These are phyloP conservation scores for Candida maesae DNA, from an alignment of 805 yeast species.

Conservation along the genomic window DNA sequence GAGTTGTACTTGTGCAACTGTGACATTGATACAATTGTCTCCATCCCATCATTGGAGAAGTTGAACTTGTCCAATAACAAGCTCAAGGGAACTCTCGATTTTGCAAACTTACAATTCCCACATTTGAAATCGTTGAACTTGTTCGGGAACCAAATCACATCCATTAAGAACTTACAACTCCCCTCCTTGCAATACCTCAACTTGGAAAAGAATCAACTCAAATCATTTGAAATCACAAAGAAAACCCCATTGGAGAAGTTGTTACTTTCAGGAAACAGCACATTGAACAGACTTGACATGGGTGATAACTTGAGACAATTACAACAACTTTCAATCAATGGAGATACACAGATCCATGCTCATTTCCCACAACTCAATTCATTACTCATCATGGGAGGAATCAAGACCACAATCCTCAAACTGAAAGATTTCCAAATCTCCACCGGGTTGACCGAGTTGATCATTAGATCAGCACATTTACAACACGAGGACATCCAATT, in stretches of 20 bases:
- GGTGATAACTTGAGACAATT: constrained; percentile 4
- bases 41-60: constrained; percentile 10
- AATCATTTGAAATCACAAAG: background rate
- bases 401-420: background rate
- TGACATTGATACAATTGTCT: constrained; percentile 27
- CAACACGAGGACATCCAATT: constrained; percentile 4
- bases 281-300: background rate
- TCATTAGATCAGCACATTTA: constrained; percentile 5
- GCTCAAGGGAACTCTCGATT: constrained; percentile 11
- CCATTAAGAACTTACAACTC: constrained; percentile 1
- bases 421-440: background rate
- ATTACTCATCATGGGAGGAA: constrained; percentile 1
- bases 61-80: constrained; percentile 17
- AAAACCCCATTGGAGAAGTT: constrained; percentile 12
- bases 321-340: constrained; percentile 5
- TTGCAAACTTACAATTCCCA: constrained; percentile 4
- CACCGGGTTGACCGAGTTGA: constrained; percentile 5
- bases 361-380: constrained; percentile 6
- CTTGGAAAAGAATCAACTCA: constrained; percentile 7
- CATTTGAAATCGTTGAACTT: constrained; percentile 20
- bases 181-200: constrained; percentile 5
- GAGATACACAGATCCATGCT: constrained; percentile 2
- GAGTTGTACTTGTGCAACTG: constrained; percentile 31
- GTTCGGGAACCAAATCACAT: constrained; percentile 13
- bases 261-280: constrained; percentile 6